phyloP scores from a whole-genome alignment of 352 stramenopile genomes.

The Lagenidium giganteum region DNA sequence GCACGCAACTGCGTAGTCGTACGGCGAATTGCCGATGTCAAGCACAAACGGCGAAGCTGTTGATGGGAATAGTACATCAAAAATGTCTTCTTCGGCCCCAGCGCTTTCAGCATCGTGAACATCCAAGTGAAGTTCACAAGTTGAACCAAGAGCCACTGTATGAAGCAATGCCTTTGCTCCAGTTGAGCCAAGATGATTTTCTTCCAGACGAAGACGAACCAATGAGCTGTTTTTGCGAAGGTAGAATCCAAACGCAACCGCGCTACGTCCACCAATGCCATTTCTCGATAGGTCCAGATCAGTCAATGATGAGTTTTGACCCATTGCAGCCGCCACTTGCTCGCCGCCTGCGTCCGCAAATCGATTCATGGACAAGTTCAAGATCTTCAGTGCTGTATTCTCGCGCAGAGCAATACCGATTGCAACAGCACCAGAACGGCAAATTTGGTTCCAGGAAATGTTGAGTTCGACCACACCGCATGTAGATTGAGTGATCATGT shows the following conservation, averaged over 20 bases:
- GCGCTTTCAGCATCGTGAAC: constrained; percentile 40
- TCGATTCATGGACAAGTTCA: constrained; percentile 69
- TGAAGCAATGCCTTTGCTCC: constrained; percentile 49
- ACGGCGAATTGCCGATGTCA: constrained; percentile 42
- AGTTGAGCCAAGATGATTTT: constrained; percentile 52
- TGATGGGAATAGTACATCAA: constrained; percentile 48
- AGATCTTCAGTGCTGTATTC: constrained; percentile 32
- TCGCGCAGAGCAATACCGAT: constrained; percentile 49
- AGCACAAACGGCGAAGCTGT: constrained; percentile 58
- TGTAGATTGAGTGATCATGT: constrained; percentile 47
- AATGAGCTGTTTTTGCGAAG: constrained; percentile 39
- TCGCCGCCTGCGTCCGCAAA: constrained; percentile 59
- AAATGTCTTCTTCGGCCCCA: constrained; percentile 28
- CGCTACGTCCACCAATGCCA: constrained; percentile 41
- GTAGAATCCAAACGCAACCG: constrained; percentile 57
- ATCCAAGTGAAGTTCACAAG: constrained; percentile 51
- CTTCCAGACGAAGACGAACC: constrained; percentile 31
- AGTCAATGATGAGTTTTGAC: constrained; percentile 34
- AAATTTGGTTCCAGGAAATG: constrained; percentile 72
- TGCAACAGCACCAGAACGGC: constrained; percentile 35
- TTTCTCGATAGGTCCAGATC: constrained; percentile 61
- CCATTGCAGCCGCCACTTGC: constrained; percentile 45
- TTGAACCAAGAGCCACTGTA: constrained; percentile 38
- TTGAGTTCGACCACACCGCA: constrained; percentile 49
- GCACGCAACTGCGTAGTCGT: constrained; percentile 52